phyloP scores from a whole-genome alignment of 169 alveolate species.

The Plasmodium relictum region DNA sequence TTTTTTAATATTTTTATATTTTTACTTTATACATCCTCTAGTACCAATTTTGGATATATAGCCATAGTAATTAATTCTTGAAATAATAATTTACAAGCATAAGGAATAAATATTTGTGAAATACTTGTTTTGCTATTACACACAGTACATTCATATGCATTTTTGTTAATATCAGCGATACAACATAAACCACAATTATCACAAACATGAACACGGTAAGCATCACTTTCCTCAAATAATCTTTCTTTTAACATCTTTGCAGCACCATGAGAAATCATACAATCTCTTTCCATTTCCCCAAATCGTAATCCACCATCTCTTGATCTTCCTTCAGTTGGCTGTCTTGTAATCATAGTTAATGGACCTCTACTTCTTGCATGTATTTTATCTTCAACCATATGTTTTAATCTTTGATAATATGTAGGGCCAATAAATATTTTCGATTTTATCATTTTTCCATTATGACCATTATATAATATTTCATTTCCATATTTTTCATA shows the following conservation, averaged over 20 bases:
- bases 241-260: conserved; percentile 99
- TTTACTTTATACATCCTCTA: conserved; percentile 37
- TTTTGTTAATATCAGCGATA: conserved; percentile 94
- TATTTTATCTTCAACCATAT: conserved; percentile 99
- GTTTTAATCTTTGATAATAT: conserved; percentile 99
- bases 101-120: conserved; percentile 97
- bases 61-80: conserved; percentile 99
- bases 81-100: conserved; percentile 98
- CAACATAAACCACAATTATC: conserved; percentile 97
- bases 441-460: conserved; percentile 94
- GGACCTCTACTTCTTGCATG: conserved; percentile 99
- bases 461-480: conserved; percentile 98
- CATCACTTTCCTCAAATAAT: conserved; percentile 98
- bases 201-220: conserved; percentile 99
- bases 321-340: conserved; percentile 99
- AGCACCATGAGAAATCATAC: conserved; percentile 99
- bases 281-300: conserved; percentile 99
- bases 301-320: conserved; percentile 98
- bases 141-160: conserved; percentile 93
- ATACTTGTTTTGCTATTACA: conserved; percentile 94
- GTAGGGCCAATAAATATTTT: conserved; percentile 99
- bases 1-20: background rate
- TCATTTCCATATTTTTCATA: conserved; percentile 99
- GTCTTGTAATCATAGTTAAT: conserved; percentile 98
- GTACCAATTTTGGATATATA: conserved; percentile 96